Evolutionary conservation across 2,329 filamentous ascomycete species (phyloP), one percentile per base, ranked within the genome.

Genomic region (Trichoderma asperellum): DNA sequence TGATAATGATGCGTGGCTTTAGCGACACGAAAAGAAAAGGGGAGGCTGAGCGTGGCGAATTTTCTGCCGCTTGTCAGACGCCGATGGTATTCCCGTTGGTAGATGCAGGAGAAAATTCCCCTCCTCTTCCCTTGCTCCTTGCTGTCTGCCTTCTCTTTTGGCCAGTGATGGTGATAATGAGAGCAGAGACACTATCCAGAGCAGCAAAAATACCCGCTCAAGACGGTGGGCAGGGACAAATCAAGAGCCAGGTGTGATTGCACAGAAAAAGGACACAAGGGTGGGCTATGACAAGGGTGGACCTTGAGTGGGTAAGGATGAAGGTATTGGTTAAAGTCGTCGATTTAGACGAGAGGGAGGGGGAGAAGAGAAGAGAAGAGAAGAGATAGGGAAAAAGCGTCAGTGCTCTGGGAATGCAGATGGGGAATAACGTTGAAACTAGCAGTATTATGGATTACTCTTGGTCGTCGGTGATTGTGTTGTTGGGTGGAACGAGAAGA

Each of bases 331-430:
- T 52, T 40, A 29, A 66, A 35, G n/a, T 5, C 37, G 55, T 53
- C 37, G 35, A 52, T n/a, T 27, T n/a, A 27, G 21, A 57, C 8
- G 29, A 29, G 29, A 57, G 49, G 55, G 29, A 24, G 24, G 24
- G 49, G 55, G 29, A 24, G 24, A 3, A 21, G 37, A 40, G 12
- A 40, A 18, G 16, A 18, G 16, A 18, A 18, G 37, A 43, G 40
- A 43, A 7, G 40, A 43, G 57, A 43, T 59, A 21, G 6, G 18
- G 12, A n/a, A n/a, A 16, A 18, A 43, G 18, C 6, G 35, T 29
- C 35, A 27, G 27, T 55, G 52, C 52, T 55, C 29, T 32, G 29
- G 71, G 74, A 69, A 64, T 34, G 47, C 59, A 66, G 70, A 62
- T 29, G 61, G 43, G 47, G 62, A 49, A 24, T 3, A 69, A 60